Conservation (phyloP, 495 filamentous ascomycete species). For the Penicillium roqueforti region DNA sequence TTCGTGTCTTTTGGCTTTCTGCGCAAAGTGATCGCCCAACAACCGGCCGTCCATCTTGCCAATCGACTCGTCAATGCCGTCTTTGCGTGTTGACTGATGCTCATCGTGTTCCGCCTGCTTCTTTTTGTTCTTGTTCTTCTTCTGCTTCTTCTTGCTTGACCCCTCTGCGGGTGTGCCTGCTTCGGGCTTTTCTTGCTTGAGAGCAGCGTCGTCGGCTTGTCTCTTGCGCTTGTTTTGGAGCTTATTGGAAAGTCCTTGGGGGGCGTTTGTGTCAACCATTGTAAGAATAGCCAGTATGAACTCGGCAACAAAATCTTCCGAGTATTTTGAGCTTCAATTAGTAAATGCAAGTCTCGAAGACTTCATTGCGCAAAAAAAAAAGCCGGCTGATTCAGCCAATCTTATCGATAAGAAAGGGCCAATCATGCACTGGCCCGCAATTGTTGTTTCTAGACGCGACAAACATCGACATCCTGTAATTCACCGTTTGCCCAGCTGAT, state of each 20-base stretch:
- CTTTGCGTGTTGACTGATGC: conserved; percentile 51
- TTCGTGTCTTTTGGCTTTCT: conserved; percentile 71
- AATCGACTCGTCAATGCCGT: conserved; percentile 76
- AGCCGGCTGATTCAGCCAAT: conserved; percentile 26
- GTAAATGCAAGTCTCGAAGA: background rate
- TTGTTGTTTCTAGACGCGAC: conserved; percentile 26
- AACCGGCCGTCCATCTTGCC: conserved; percentile 74
- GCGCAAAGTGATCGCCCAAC: conserved; percentile 81
- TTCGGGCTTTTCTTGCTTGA: conserved; percentile 23
- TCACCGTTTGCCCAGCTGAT: background rate
- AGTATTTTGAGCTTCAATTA: conserved; percentile 2
- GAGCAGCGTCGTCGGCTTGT: conserved; percentile 38
- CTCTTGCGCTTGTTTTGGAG: conserved; percentile 51
- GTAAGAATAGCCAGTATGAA: background rate
- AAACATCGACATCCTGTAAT: conserved; percentile 4
- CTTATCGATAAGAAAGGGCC: conserved; percentile 38
- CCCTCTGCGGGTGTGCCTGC: conserved; percentile 26
- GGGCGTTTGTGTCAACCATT: conserved; percentile 21
- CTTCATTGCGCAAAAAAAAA: conserved; percentile 22
- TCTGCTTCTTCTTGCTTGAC: conserved; percentile 42
- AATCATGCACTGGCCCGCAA: conserved; percentile 19
- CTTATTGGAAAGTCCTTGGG: conserved; percentile 33
- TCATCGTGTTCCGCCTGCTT: conserved; percentile 50
- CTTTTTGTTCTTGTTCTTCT: conserved; percentile 52
- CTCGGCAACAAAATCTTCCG: background rate